These are phyloP conservation scores for Trichocladium uniseriatum DNA, from an alignment of 495 filamentous ascomycete species.

Conservation along the genomic window DNA sequence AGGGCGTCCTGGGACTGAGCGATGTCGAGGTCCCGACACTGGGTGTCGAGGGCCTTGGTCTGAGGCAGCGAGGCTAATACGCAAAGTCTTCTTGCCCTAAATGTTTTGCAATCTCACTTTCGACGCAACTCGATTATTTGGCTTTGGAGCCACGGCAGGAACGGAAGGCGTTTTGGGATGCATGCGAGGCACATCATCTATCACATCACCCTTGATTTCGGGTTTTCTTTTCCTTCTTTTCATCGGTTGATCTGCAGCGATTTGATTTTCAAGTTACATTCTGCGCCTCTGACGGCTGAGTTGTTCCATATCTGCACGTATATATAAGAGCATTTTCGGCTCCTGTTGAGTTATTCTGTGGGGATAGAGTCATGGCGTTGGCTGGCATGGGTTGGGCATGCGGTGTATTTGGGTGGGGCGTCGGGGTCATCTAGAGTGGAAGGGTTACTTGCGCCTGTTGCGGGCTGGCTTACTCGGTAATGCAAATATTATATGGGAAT, in stretches of 20 bases:
- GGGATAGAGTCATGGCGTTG: neutral
- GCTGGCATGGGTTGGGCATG: neutral
- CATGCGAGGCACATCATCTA: no score
- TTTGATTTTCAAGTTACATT: neutral
- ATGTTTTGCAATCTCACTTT: neutral
- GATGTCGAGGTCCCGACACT: constrained; percentile 82
- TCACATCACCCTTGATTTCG: no score
- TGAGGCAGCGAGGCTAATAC: neutral
- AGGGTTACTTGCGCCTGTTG: no score
- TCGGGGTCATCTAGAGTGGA: no score
- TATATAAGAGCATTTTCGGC: neutral
- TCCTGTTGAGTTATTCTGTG: neutral
- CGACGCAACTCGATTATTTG: neutral
- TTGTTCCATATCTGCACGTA: neutral
- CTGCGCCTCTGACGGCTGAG: neutral
- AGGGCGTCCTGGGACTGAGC: constrained; percentile 67
- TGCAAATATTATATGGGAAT: no score
- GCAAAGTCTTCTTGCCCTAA: neutral
- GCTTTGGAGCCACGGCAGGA: neutral
- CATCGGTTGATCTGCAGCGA: neutral
- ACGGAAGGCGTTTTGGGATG: no score
- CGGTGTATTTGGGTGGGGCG: no score
- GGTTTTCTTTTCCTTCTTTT: no score
- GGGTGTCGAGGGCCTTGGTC: constrained; percentile 66
- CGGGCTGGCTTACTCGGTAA: no score